Conservation (phyloP, 768 basidiomycete genomes). For the Leucocoprinus sp. region DNA sequence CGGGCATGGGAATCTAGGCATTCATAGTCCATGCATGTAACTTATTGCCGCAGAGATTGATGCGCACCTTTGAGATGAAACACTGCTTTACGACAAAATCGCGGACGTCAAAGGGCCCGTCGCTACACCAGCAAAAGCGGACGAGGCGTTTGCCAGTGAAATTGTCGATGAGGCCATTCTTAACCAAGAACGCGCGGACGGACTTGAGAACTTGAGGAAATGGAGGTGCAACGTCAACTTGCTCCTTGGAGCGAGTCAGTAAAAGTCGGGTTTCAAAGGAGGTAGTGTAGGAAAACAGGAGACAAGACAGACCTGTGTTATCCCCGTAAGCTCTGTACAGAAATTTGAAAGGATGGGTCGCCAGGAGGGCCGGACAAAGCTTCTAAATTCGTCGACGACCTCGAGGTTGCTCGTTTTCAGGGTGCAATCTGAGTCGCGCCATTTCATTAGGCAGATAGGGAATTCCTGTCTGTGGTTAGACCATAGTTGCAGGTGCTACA, state of each 20-base stretch:
- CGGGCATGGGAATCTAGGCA: constrained; percentile 53
- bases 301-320: constrained; percentile 69
- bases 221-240: constrained; percentile 71
- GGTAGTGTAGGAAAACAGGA: neutral
- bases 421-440: constrained; percentile 55
- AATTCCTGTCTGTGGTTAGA: constrained; percentile 57
- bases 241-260: constrained; percentile 38
- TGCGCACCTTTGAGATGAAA: constrained; percentile 66
- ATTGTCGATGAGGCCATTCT: constrained; percentile 61
- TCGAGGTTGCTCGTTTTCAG: constrained; percentile 51
- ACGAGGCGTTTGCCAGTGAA: constrained; percentile 45
- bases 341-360: constrained; percentile 72
- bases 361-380: constrained; percentile 86
- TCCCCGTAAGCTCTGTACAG: constrained; percentile 83
- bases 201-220: constrained; percentile 62
- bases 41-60: too few species aligned
- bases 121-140: constrained; percentile 76
- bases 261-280: neutral
- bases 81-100: constrained; percentile 88
- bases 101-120: constrained; percentile 76
- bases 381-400: constrained; percentile 75
- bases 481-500: neutral
- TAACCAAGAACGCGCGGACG: constrained; percentile 60
- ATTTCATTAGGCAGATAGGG: constrained; percentile 82
- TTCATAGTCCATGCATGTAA: constrained; percentile 1